A percentile compares a stretch with the other conserved stretches of the same genome.
Evolutionary conservation across 208 protist species (phyloP).

Genomic region (Dictyostelium gargantuum): DNA sequence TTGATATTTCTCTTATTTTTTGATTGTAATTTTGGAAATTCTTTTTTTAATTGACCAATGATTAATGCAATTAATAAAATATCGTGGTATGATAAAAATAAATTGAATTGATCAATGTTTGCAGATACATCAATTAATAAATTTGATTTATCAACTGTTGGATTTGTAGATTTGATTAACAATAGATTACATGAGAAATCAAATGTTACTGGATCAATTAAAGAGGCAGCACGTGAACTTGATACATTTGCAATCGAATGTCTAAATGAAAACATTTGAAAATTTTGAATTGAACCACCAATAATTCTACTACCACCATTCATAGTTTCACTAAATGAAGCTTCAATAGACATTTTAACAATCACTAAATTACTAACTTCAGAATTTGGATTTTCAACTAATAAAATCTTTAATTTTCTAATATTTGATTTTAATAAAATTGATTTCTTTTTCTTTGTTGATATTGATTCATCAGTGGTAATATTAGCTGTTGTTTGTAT

Average conservation of each 20-base stretch:
- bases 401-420: conserved; percentile 42
- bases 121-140: not conserved
- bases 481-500: not conserved
- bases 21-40: not conserved
- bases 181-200: not conserved
- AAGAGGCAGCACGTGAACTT: conserved; percentile 7
- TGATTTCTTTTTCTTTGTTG: not conserved
- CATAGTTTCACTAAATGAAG: not conserved
- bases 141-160: not conserved
- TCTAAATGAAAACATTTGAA: conserved; percentile 38
- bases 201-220: conserved; percentile 47
- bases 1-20: not conserved
- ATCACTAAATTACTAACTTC: conserved; percentile 10
- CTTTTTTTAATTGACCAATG: not conserved
- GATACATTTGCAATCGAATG: conserved; percentile 4
- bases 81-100: conserved; percentile 41
- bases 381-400: conserved; percentile 25
- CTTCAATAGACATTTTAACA: not conserved
- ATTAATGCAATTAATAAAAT: conserved; percentile 10
- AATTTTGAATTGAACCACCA: not conserved
- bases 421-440: not conserved
- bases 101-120: conserved; percentile 16
- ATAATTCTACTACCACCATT: not conserved
- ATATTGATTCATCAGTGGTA: not conserved
- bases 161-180: not conserved